These are phyloP conservation scores for Coemansia interrupta DNA, from an alignment of 192 early-diverging fungal species.

Conservation along the genomic window DNA sequence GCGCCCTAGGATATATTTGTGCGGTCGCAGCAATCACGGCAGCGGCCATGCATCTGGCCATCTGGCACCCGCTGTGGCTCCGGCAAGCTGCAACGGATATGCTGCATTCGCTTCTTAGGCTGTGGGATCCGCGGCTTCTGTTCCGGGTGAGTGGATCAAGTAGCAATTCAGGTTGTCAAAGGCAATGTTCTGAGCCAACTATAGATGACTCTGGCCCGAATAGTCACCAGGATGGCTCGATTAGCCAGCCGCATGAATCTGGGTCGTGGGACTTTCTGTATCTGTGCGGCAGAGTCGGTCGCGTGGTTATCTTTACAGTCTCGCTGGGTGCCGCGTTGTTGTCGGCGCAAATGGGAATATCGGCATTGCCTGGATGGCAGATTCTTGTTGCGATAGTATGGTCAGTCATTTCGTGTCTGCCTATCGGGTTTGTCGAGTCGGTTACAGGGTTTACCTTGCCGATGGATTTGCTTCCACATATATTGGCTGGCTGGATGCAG, in stretches of 20 bases:
- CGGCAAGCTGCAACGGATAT: conserved; percentile 19
- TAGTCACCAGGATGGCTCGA: no score
- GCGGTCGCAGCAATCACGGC: conserved; percentile 45
- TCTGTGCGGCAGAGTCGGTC: conserved; percentile 21
- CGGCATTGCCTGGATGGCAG: conserved; percentile 45
- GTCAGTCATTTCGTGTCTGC: conserved; percentile 33
- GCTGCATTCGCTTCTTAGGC: conserved; percentile 21
- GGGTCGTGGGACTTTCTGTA: conserved; percentile 19
- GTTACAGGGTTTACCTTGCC: conserved; percentile 45
- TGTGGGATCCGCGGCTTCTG: conserved; percentile 39
- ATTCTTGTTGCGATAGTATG: conserved; percentile 32
- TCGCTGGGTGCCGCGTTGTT: conserved; percentile 34
- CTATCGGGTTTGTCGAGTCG: conserved; percentile 46
- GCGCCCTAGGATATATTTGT: conserved; percentile 43
- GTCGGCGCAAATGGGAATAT: conserved; percentile 39
- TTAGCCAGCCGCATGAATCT: neutral
- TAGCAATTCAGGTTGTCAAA: neutral
- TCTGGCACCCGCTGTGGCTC: conserved; percentile 45
- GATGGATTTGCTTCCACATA: conserved; percentile 45
- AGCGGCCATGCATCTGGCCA: conserved; percentile 30
- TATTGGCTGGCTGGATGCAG: conserved; percentile 41
- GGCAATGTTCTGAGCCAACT: neutral
- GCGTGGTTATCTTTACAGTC: conserved; percentile 29
- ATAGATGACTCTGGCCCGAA: no score
- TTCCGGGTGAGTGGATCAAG: conserved; percentile 3